Evolutionary conservation across 805 yeast genomes (phyloP).

Genomic region (Saccharomycopsis capsularis): DNA sequence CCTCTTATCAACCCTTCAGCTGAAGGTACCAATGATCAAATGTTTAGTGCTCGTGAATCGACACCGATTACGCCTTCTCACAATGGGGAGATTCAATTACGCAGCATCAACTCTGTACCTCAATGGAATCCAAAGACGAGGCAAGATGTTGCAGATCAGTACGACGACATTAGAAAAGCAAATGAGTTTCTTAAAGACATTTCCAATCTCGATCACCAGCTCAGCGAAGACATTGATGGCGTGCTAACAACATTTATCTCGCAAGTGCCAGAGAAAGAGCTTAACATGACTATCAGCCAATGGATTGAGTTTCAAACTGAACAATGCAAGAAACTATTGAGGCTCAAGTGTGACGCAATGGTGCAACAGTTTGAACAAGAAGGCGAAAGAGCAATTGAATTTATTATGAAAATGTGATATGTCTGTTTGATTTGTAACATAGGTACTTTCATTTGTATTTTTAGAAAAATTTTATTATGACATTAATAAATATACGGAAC

Average conservation of each 20-base stretch:
- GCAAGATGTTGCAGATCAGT: conserved; percentile 4
- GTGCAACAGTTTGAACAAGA: conserved; percentile 42
- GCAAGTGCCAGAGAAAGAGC: conserved; percentile 62
- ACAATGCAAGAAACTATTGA: conserved; percentile 44
- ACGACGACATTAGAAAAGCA: conserved; percentile 17
- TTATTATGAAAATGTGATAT: conserved; percentile 11
- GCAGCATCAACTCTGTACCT: neutral
- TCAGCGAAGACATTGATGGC: conserved; percentile 62
- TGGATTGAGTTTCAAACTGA: conserved; percentile 58
- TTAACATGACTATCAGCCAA: conserved; percentile 60
- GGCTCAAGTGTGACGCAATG: conserved; percentile 41
- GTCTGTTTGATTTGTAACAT: too few species aligned
- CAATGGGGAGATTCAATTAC: conserved; percentile 9
- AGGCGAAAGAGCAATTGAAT: conserved; percentile 42
- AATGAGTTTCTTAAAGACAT: conserved; percentile 16
- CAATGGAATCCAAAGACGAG: conserved; percentile 14
- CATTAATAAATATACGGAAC: too few species aligned
- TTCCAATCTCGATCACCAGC: conserved; percentile 25
- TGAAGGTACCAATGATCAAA: conserved; percentile 7
- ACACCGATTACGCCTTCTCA: conserved; percentile 7
- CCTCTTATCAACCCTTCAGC: conserved; percentile 14
- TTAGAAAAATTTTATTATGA: too few species aligned
- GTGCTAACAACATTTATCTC: conserved; percentile 55
- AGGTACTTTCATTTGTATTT: too few species aligned
- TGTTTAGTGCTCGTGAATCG: conserved; percentile 4